phyloP scores from a whole-genome alignment of 148 eudicot species.

The Gaultheria prostrata region DNA sequence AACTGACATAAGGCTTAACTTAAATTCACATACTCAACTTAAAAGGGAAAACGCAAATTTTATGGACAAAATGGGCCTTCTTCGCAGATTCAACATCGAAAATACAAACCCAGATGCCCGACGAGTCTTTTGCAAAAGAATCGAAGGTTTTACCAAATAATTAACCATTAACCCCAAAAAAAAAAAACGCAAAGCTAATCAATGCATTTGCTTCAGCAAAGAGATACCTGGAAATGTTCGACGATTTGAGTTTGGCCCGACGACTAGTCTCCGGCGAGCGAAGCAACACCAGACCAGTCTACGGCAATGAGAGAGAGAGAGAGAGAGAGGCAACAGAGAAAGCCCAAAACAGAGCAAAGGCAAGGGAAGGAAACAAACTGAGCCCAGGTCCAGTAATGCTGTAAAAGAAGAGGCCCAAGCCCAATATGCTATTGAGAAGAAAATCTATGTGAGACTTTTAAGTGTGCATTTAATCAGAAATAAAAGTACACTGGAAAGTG shows the following conservation, averaged over 20 bases:
- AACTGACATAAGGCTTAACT: neutral
- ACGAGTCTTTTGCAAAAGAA: neutral
- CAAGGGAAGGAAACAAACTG: neutral
- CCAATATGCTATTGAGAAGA: neutral
- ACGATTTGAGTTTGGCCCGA: neutral
- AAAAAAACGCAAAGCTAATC: neutral
- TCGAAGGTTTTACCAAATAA: neutral
- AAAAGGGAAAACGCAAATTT: neutral
- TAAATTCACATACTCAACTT: neutral
- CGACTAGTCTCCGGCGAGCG: neutral
- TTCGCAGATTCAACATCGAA: neutral
- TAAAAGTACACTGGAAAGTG: too few species aligned
- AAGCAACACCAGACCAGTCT: too few species aligned
- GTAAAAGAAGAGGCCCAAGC: neutral
- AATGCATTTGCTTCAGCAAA: neutral
- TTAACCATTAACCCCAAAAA: neutral
- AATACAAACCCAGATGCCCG: neutral
- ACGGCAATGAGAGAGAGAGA: neutral
- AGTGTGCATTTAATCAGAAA: too few species aligned
- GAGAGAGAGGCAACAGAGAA: neutral
- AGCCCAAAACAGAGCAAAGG: neutral
- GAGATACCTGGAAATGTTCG: neutral
- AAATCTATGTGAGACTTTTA: too few species aligned
- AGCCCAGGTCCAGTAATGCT: neutral
- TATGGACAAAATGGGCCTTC: neutral